Evolutionary conservation across 768 basidiomycete species (phyloP).

Genomic region (Boletales sp.): DNA sequence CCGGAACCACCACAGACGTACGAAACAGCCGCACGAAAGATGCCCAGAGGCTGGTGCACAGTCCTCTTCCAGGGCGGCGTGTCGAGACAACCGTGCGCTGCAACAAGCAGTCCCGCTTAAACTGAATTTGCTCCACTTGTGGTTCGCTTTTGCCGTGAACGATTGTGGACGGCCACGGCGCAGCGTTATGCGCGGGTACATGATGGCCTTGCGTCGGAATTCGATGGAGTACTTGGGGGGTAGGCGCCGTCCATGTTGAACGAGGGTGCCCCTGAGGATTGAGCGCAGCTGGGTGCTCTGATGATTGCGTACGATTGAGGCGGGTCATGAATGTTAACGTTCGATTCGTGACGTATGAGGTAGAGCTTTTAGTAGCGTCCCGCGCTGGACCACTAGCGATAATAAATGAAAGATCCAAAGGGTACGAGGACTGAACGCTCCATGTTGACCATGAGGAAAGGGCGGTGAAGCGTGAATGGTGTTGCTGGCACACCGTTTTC

Average conservation of each 20-base stretch:
- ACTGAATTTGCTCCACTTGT: constrained; percentile 4
- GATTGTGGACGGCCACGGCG: not conserved
- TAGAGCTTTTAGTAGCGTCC: not conserved
- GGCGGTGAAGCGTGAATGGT: not conserved
- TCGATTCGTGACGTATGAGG: not conserved
- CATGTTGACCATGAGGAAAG: constrained; percentile 4
- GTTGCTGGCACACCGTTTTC: not conserved
- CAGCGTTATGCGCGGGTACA: not conserved
- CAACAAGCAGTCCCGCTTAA: not conserved
- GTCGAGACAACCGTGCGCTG: not conserved
- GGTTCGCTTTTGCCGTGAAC: not conserved
- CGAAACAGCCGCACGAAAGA: constrained; percentile 4
- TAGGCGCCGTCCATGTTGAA: not conserved
- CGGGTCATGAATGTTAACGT: not conserved
- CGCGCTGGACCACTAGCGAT: not conserved
- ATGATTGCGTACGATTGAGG: not conserved
- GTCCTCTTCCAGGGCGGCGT: not conserved
- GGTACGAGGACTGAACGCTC: not conserved
- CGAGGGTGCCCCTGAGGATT: not conserved
- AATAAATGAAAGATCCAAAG: not conserved
- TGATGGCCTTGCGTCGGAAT: not conserved
- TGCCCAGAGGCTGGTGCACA: constrained; percentile 2
- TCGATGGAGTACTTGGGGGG: not conserved
- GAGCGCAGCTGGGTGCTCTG: not conserved
- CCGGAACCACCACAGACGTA: not conserved